Evolutionary conservation across 2,329 filamentous ascomycete genomes (phyloP).

Genomic region (Trichoderma lentiforme): DNA sequence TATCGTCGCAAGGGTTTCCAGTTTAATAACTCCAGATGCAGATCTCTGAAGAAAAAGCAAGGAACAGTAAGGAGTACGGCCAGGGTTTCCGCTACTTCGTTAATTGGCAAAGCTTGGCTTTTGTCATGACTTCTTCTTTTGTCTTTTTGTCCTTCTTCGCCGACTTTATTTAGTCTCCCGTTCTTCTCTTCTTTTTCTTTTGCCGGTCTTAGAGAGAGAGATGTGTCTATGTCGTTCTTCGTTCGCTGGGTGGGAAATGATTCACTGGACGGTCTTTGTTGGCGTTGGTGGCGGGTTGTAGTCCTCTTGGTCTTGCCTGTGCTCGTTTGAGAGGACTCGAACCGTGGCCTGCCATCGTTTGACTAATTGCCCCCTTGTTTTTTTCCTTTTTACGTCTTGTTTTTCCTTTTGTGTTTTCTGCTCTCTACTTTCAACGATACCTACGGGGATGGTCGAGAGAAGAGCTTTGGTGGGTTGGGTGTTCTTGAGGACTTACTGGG

Average conservation of each 20-base stretch:
- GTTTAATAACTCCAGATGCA: slow-evolving; percentile 16
- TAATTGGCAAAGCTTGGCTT: slow-evolving; percentile 5
- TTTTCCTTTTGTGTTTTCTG: neutral
- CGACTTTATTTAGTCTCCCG: neutral
- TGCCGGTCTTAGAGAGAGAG: slow-evolving; percentile 19
- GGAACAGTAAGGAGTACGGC: slow-evolving; percentile 17
- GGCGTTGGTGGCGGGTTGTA: slow-evolving; percentile 15
- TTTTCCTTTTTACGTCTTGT: neutral
- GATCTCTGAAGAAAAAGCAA: slow-evolving; percentile 13
- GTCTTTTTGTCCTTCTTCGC: neutral
- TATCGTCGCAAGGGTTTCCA: slow-evolving; percentile 8
- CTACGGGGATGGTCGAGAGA: neutral
- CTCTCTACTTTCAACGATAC: neutral
- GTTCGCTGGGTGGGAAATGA: slow-evolving; percentile 15
- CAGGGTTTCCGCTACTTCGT: slow-evolving; percentile 15
- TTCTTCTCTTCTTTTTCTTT: neutral
- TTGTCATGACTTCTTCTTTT: slow-evolving; percentile 12
- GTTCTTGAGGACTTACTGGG: neutral
- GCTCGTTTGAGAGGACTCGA: slow-evolving; percentile 2
- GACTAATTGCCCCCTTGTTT: slow-evolving; percentile 8
- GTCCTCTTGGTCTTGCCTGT: slow-evolving; percentile 13
- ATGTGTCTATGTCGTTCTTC: slow-evolving; percentile 12
- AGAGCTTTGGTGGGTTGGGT: neutral
- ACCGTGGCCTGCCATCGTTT: neutral
- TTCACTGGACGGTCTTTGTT: slow-evolving; percentile 17